Conservation (phyloP, 176 grass and related monocot species). For the Panicum miliaceum region DNA sequence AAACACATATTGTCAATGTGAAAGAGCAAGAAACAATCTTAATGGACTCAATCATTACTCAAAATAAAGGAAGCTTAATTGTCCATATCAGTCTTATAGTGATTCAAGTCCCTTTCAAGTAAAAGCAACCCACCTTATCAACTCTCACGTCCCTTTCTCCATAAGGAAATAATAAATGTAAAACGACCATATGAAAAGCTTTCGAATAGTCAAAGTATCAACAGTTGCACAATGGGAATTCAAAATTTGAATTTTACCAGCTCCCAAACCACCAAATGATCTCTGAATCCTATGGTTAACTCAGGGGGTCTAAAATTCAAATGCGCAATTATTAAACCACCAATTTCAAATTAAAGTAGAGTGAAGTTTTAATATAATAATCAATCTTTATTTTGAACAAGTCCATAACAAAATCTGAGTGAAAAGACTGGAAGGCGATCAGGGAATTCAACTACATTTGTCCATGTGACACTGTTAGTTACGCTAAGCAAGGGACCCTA, state of each 20-base stretch:
- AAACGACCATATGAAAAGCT: not conserved
- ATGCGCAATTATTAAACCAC: not conserved
- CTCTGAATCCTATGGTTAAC: not conserved
- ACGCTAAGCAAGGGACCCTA: not conserved
- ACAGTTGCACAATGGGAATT: not conserved
- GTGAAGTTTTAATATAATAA: not conserved
- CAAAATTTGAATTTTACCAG: not conserved
- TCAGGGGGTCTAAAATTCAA: not conserved
- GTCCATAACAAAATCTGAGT: not conserved
- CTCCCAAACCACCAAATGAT: not conserved
- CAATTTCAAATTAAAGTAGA: constrained; percentile 2
- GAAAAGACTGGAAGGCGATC: not conserved
- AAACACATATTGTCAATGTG: constrained; percentile 29
- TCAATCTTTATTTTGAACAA: not conserved
- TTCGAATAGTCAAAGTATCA: not conserved
- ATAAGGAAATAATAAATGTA: constrained; percentile 20
- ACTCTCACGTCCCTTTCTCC: constrained; percentile 19
- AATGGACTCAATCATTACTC: constrained; percentile 43
- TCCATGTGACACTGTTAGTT: not conserved
- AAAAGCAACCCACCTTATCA: constrained; percentile 31
- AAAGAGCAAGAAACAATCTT: constrained; percentile 29
- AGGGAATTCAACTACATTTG: not conserved
- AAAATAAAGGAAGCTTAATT: constrained; percentile 33
- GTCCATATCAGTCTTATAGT: constrained; percentile 40
- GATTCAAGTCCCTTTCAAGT: constrained; percentile 42